phyloP scores from a whole-genome alignment of 495 filamentous ascomycete genomes.

The Pyrenula aspistea region DNA sequence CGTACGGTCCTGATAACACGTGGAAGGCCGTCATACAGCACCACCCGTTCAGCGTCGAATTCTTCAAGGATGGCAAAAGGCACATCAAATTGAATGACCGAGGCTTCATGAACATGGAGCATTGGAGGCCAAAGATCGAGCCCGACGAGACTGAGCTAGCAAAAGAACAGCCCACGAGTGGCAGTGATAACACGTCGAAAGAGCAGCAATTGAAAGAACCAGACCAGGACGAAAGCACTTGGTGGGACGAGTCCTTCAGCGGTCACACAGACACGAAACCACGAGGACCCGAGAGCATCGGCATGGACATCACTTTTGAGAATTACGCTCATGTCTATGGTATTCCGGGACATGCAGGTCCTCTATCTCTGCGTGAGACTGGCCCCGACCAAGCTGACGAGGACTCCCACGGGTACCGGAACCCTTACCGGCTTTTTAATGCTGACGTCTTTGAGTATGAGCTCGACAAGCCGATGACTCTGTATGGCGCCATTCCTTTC shows the following conservation, averaged over 20 bases:
- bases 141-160: constrained; percentile 35
- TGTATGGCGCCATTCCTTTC: constrained; percentile 89
- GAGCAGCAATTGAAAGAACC: constrained; percentile 3
- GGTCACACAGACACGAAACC: constrained; percentile 91
- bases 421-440: constrained; percentile 96
- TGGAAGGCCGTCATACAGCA: constrained; percentile 76
- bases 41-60: constrained; percentile 71
- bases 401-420: constrained; percentile 18
- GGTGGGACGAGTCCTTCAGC: constrained; percentile 96
- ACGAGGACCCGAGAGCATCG: constrained; percentile 78
- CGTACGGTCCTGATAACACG: constrained; percentile 64
- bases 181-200: not conserved
- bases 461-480: constrained; percentile 94
- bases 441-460: constrained; percentile 96
- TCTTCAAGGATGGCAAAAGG: constrained; percentile 68
- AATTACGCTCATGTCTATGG: constrained; percentile 89
- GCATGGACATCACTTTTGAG: constrained; percentile 79
- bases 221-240: constrained; percentile 61
- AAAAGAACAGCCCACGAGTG: constrained; percentile 13
- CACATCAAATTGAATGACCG: constrained; percentile 82
- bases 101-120: constrained; percentile 82
- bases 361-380: constrained; percentile 78
- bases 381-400: constrained; percentile 29
- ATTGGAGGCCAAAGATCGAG: constrained; percentile 87
- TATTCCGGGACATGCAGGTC: constrained; percentile 86